Evolutionary conservation across 2,329 filamentous ascomycete species (phyloP).

Genomic region (Pseudogymnoascus sp.): DNA sequence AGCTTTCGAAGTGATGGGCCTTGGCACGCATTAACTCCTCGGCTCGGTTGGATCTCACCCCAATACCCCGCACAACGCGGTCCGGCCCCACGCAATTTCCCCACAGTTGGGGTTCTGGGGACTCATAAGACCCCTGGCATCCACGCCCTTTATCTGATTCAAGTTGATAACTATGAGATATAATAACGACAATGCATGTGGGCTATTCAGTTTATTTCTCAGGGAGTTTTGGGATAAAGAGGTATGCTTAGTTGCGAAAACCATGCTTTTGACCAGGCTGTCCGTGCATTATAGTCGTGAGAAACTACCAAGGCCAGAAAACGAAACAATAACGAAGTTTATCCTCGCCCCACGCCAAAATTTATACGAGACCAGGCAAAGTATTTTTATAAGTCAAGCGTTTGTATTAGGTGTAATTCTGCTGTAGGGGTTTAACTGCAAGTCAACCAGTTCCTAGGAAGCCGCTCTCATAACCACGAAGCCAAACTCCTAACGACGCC

Average conservation of each 20-base stretch:
- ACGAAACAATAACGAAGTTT: not conserved
- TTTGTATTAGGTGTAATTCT: not conserved
- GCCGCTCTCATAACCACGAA: not conserved
- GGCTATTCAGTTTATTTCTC: not conserved
- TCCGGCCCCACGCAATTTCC: constrained; percentile 4
- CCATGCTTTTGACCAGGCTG: not conserved
- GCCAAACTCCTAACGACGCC: not conserved
- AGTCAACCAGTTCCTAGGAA: not conserved
- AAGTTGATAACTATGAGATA: not conserved
- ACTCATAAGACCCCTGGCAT: not conserved
- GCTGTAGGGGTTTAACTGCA: not conserved
- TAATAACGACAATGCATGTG: not conserved
- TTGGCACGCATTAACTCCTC: constrained; percentile 2
- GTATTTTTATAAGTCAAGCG: not conserved
- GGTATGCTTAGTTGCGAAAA: not conserved
- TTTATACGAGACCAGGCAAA: not conserved
- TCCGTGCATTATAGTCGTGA: not conserved
- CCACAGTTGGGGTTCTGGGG: not conserved
- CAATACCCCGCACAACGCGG: constrained; percentile 3
- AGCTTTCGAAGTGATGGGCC: not conserved
- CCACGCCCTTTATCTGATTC: not conserved
- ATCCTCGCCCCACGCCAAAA: not conserved
- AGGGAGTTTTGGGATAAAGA: not conserved
- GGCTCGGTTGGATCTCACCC: not conserved
- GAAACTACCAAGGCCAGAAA: not conserved